Evolutionary conservation across 1,284 basidiomycete species (phyloP).

Genomic region (Ganoderma resinaceum): DNA sequence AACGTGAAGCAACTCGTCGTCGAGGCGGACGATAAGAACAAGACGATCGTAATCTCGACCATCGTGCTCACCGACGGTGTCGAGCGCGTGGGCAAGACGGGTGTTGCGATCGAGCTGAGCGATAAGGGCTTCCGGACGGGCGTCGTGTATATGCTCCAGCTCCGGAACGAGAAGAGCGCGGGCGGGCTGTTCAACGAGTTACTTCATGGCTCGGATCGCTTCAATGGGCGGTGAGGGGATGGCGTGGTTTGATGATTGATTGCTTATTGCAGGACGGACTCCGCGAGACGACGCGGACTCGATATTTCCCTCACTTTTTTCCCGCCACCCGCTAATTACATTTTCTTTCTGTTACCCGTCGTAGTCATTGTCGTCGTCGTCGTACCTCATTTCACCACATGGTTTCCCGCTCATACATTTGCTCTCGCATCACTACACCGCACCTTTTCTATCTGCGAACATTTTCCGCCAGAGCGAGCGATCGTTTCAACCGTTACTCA

Average conservation of each 20-base stretch:
- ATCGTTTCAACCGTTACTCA: neutral
- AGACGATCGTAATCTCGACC: conserved; percentile 88
- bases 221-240: conserved; percentile 12
- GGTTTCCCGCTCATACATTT: conserved; percentile 7
- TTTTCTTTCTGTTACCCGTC: neutral
- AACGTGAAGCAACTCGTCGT: conserved; percentile 97
- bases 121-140: conserved; percentile 92
- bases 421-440: conserved; percentile 20
- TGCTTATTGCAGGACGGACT: conserved; percentile 13
- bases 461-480: conserved; percentile 12
- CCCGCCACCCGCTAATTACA: conserved; percentile 1
- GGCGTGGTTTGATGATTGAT: neutral
- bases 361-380: neutral
- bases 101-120: conserved; percentile 95
- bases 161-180: conserved; percentile 89
- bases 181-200: conserved; percentile 88
- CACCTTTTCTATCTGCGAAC: conserved; percentile 5
- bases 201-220: conserved; percentile 81
- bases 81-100: conserved; percentile 97
- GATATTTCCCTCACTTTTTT: conserved; percentile 2
- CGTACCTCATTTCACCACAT: neutral
- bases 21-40: conserved; percentile 83
- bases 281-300: conserved; percentile 25
- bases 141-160: conserved; percentile 96
- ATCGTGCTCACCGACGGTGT: conserved; percentile 97